Evolutionary conservation across 192 early-diverging fungal genomes (phyloP), one percentile per base, ranked within the genome.

Genomic region (Coemansia javaensis): DNA sequence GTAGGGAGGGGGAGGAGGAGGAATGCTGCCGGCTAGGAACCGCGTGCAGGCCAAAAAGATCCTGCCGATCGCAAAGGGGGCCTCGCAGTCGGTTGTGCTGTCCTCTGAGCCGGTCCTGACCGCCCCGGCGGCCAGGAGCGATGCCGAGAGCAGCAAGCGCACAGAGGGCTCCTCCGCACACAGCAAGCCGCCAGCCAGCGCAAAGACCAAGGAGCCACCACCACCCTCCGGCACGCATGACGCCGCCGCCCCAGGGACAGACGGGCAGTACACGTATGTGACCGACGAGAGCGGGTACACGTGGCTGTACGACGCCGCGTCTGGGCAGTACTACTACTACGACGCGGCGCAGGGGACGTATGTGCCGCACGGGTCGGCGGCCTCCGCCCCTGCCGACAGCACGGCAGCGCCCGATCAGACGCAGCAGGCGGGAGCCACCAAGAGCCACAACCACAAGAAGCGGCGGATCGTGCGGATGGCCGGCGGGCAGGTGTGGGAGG

Each of bases 401-500:
- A 20, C 20, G 32, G 18, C 38, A n/a, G n/a, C n/a, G 27, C 24
- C 20, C 5, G 25, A 9, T 21, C 23, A 39, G 22, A 17, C 31
- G 15, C 18, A 23, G 13, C 36, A 1, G 8, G 30, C 11, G 4
- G 20, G 15, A 12, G 18, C 14, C 32, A 33, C 18, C 22, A 72
- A 64, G 32, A 51, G 66, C 21, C 59, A 59, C 12, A 57, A 59
- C 22, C 77, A 40, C 21, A 87, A 86, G 58, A 79, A 81, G 39
- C 83, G 81, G 32, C 79, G 80, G 13, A 67, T 87, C 5, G 56
- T 94, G 24, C 70, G 94, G 27, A 80, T 82, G 28, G 94, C 91
- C 0, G 95, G 90, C 40, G 95, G 95, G 15, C 84, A 93, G 59
- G 79, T 86, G 21, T 98, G 95, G 95, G 91, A 96, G 53, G 95